Evolutionary conservation across 306 rosid species (phyloP).

Genomic region (Vicia villosa): DNA sequence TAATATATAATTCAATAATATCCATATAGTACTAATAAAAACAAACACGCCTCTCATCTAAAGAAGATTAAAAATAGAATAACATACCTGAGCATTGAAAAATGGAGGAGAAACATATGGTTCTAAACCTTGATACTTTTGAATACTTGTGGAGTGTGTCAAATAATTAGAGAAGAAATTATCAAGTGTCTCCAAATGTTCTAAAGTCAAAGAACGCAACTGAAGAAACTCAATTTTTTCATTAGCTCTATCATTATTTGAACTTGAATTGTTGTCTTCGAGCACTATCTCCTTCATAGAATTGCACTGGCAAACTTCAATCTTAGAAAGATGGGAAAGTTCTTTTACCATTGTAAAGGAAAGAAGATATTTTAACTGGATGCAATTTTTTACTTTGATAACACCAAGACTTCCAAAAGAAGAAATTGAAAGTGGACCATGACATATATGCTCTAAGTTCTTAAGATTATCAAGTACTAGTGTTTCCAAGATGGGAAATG

Average conservation of each 20-base stretch:
- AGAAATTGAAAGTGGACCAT: background rate
- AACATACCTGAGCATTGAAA: constrained; percentile 12
- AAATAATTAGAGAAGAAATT: background rate
- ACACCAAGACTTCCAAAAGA: background rate
- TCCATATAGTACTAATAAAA: too few species aligned
- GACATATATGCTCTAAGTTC: background rate
- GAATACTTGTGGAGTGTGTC: background rate
- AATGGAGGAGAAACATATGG: too few species aligned
- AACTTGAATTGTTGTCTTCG: background rate
- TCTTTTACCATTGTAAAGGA: background rate
- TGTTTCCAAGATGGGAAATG: background rate
- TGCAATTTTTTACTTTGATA: background rate
- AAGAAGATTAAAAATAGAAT: background rate
- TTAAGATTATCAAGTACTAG: background rate
- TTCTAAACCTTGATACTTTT: too few species aligned
- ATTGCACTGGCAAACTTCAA: background rate
- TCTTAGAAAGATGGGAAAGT: background rate
- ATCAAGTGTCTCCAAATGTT: background rate
- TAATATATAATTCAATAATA: too few species aligned
- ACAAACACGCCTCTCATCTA: background rate
- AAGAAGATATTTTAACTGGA: background rate
- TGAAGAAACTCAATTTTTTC: background rate
- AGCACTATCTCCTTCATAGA: background rate
- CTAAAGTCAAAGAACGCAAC: constrained; percentile 2
- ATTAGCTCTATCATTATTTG: too few species aligned